These are phyloP conservation scores for Diplodia corticola DNA, from an alignment of 2,329 filamentous ascomycete species.

Conservation along the genomic window DNA sequence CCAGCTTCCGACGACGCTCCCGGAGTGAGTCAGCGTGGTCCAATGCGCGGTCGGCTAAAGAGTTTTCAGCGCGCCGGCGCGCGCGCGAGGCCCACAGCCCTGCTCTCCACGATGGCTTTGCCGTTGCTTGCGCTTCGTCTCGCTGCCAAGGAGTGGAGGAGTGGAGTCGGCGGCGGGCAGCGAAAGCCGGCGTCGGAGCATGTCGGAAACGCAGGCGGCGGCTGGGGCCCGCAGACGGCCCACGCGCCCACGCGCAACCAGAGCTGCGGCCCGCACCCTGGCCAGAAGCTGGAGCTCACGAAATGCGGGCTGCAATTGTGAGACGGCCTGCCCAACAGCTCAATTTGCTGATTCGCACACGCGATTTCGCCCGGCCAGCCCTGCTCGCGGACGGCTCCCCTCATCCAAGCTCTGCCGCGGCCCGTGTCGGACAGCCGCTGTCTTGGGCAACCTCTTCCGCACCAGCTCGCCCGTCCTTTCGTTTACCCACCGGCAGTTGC, in stretches of 20 bases:
- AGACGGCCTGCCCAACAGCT: slow-evolving; percentile 21
- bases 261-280: slow-evolving; percentile 17
- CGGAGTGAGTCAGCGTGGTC: slow-evolving; percentile 6
- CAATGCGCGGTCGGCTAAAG: slow-evolving; percentile 18
- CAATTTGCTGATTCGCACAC: slow-evolving; percentile 14
- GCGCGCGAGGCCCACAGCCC: slow-evolving; percentile 1
- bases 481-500: slow-evolving; percentile 20
- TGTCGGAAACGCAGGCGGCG: slow-evolving; percentile 8
- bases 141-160: slow-evolving; percentile 20
- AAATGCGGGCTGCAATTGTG: slow-evolving; percentile 20
- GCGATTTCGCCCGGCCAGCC: slow-evolving; percentile 17
- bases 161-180: slow-evolving; percentile 13
- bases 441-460: slow-evolving; percentile 19
- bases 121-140: slow-evolving; percentile 14
- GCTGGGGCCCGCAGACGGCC: not conserved
- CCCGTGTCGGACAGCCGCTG: slow-evolving; percentile 14
- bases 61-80: slow-evolving; percentile 16
- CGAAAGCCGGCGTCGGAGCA: slow-evolving; percentile 8
- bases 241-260: slow-evolving; percentile 4
- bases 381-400: slow-evolving; percentile 22
- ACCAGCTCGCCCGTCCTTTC: slow-evolving; percentile 9
- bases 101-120: slow-evolving; percentile 14
- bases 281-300: slow-evolving; percentile 11
- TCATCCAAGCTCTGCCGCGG: slow-evolving; percentile 15
- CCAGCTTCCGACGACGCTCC: slow-evolving; percentile 10